Base-by-base conservation (phyloP, 331 rosid species). In the Rosa hybrid region DNA sequence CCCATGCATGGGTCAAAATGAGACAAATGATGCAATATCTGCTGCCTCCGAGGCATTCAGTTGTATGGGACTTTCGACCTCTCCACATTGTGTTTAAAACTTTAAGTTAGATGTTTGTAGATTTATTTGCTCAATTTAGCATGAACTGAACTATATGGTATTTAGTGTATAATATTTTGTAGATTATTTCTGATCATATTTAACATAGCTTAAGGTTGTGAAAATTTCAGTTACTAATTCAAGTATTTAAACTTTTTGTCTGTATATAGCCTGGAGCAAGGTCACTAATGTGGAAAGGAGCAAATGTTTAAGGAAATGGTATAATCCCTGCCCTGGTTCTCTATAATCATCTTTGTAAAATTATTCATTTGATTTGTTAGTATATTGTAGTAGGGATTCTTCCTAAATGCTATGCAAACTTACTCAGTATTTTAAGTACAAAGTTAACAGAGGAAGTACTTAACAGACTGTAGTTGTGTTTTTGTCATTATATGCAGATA, bases 11-110 rank as follows among this genome's bases (percentile, higher is more conserved):
- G 98, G 98, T 67, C 89, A 75, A 77, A 93, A 73, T 78, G 99
- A 96, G 89, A 91, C 99, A 5, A 86, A 89, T 59, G 97, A 93
- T 90, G 99, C 98, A 17, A 93, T 96, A 86, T 88, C 96, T 74
- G 90, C 98, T 62, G 99, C 99, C 59, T 81, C 76, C 72, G 87
- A 82, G 30, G 94, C 99, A 41, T 96, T 76, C 84, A 56, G 78
- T 76, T 85, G 99, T 93, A 88, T 18, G 90, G 30, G 54, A 72
- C 77, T 84, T 85, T 80, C 77, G 68, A 75, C 68, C 68, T 38
- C 69, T 80, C 56, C 20, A 4, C 45, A 57, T 78, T 67, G 25
- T 82, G 75, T 39, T 80, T 64, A 27, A 27, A 64, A 64, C 44
- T 64, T 64, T 16, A 72, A 71, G 59, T 51, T 67, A 23, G 74